Conservation (phyloP, 2,329 filamentous ascomycete species). For the Clarireedia monteithiana region DNA sequence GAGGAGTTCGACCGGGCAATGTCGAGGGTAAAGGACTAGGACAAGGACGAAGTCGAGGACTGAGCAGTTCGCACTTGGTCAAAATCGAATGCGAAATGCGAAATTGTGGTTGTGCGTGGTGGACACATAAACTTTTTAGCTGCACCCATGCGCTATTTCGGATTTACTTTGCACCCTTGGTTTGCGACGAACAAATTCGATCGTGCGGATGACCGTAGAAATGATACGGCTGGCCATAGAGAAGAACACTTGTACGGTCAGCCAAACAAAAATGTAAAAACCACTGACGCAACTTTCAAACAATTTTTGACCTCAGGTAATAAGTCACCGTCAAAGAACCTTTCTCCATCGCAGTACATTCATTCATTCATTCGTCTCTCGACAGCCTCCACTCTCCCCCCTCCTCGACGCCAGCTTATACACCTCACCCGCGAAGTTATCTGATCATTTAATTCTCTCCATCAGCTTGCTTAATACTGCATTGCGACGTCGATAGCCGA, state of each 20-base stretch:
- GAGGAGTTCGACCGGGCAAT: background rate
- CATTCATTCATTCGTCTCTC: no score
- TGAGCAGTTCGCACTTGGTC: background rate
- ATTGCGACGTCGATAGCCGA: no score
- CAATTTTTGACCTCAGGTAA: background rate
- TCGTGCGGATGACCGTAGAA: no score
- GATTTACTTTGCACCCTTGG: no score
- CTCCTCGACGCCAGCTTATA: no score
- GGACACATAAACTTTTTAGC: conserved; percentile 1
- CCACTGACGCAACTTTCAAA: background rate
- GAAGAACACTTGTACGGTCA: background rate
- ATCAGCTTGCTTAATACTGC: background rate
- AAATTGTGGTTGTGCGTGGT: conserved; percentile 4
- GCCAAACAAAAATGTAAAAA: background rate
- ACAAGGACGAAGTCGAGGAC: background rate
- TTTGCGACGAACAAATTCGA: no score
- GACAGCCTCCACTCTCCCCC: no score
- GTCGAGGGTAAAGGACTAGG: no score
- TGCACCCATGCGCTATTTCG: no score
- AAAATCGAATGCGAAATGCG: background rate
- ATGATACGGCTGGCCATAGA: background rate
- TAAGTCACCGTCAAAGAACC: no score
- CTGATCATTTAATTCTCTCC: background rate
- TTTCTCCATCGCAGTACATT: no score
- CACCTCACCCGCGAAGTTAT: no score